Conservation (phyloP, 805 yeast species). For the Candida sonorensis region DNA sequence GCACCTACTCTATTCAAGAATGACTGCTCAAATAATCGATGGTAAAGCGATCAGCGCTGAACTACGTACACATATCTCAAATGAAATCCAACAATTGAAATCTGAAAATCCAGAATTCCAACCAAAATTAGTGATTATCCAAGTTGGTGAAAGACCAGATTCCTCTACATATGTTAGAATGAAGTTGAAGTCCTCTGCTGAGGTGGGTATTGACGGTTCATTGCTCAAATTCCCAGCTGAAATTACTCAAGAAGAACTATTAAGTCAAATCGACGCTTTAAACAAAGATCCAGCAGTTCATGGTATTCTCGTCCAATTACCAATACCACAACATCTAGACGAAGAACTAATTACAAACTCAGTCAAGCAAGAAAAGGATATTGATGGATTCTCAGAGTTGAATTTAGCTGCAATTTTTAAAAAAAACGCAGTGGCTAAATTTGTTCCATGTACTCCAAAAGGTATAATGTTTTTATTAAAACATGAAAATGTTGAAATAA, state of each 20-base stretch:
- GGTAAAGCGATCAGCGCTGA: constrained; percentile 47
- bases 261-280: constrained; percentile 52
- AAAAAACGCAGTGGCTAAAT: constrained; percentile 74
- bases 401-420: constrained; percentile 90
- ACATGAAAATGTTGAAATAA: constrained; percentile 54
- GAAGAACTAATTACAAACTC: constrained; percentile 77
- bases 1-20: no score
- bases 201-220: constrained; percentile 68
- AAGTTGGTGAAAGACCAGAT: constrained; percentile 87
- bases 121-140: constrained; percentile 78
- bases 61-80: constrained; percentile 45
- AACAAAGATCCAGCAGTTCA: constrained; percentile 74
- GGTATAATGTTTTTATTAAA: constrained; percentile 81
- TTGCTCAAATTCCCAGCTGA: constrained; percentile 59
- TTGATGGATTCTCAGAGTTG: constrained; percentile 87
- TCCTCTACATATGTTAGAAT: constrained; percentile 86
- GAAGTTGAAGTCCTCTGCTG: constrained; percentile 84
- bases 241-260: constrained; percentile 51
- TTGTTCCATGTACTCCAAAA: constrained; percentile 92
- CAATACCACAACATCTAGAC: constrained; percentile 73
- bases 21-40: constrained; percentile 39
- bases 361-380: constrained; percentile 81
- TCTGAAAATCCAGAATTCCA: constrained; percentile 41
- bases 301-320: constrained; percentile 87
- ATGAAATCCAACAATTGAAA: constrained; percentile 42